Conservation (phyloP, 208 protist genomes). For the Wallacemonas sp. region DNA sequence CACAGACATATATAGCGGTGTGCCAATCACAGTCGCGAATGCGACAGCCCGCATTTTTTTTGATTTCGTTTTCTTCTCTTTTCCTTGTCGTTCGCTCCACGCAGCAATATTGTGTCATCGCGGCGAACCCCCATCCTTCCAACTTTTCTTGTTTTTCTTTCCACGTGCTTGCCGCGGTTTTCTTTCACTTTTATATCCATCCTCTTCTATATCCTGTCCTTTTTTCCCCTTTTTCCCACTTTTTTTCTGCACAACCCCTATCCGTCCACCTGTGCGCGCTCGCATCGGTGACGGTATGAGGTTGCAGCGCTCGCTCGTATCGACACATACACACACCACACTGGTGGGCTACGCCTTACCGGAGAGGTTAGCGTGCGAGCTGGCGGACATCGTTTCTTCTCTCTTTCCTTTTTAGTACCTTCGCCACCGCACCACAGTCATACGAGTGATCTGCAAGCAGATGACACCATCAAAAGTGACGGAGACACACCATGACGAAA, state of each 20-base stretch:
- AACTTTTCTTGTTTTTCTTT: conserved; percentile 11
- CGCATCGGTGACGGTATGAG: background rate
- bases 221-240: conserved; percentile 12
- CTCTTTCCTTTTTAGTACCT: background rate
- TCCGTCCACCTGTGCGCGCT: background rate
- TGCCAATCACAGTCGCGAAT: no score
- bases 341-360: background rate
- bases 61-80: conserved; percentile 9
- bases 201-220: conserved; percentile 1
- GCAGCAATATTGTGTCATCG: background rate
- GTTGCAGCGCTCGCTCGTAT: background rate
- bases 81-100: conserved; percentile 1
- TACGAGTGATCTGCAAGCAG: background rate
- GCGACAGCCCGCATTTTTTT: no score
- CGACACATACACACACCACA: conserved; percentile 4
- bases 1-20: conserved; percentile 7
- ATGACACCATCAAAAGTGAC: background rate
- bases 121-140: no score
- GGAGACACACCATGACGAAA: no score
- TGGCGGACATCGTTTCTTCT: background rate
- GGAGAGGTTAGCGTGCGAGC: background rate
- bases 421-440: conserved; percentile 10
- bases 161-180: background rate
- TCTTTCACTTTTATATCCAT: background rate
- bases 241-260: conserved; percentile 1